A percentile compares a stretch with the other conserved stretches of the same genome.
Evolutionary conservation across 2,329 filamentous ascomycete species (phyloP).

Genomic region (Drechslerella stenobrocha): DNA sequence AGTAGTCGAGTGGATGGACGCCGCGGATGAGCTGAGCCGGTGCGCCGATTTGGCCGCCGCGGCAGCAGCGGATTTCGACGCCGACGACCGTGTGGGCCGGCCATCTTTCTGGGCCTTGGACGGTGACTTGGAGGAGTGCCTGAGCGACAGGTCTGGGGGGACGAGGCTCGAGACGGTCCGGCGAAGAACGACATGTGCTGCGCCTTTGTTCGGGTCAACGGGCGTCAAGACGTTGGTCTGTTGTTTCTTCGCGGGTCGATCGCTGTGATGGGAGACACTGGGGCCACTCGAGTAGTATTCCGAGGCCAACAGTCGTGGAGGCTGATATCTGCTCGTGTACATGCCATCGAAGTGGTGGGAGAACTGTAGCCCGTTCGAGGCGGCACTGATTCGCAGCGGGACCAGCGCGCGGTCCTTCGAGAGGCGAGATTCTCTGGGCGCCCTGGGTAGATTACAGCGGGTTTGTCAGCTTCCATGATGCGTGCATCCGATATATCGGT

Average conservation of each 20-base stretch:
- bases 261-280: constrained; percentile 31
- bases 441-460: constrained; percentile 19
- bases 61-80: constrained; percentile 20
- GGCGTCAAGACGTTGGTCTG: constrained; percentile 38
- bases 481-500: no score
- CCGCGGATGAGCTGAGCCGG: constrained; percentile 49
- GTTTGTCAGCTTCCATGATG: constrained; percentile 11
- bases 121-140: constrained; percentile 10
- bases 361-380: constrained; percentile 48
- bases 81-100: constrained; percentile 1
- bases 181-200: constrained; percentile 24
- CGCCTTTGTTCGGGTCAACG: constrained; percentile 38
- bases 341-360: constrained; percentile 45
- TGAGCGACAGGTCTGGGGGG: constrained; percentile 33
- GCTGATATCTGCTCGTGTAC: constrained; percentile 22
- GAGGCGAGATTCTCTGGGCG: constrained; percentile 34
- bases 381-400: constrained; percentile 37
- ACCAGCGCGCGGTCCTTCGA: constrained; percentile 15
- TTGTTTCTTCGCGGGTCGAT: constrained; percentile 38
- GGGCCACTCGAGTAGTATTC: constrained; percentile 35
- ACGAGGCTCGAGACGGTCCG: constrained; percentile 44
- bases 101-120: constrained; percentile 34
- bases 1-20: constrained; percentile 50
- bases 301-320: constrained; percentile 24
- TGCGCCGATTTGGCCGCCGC: constrained; percentile 32